phyloP scores from a whole-genome alignment of 1,284 basidiomycete genomes.

The Dichomitus squalens region DNA sequence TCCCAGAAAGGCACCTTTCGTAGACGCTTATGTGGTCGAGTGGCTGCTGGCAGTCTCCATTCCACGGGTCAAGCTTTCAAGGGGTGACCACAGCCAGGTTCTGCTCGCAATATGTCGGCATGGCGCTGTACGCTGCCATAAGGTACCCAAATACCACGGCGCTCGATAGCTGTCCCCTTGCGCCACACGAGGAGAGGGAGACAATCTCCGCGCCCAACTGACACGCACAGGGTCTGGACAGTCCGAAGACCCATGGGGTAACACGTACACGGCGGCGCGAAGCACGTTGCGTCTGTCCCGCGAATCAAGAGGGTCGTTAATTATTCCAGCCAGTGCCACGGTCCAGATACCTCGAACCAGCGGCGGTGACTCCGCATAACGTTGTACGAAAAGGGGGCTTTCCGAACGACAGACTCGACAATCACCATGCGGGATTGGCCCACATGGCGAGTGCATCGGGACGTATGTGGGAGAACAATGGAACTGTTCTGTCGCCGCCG shows the following conservation, averaged over 20 bases:
- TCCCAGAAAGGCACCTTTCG: not conserved
- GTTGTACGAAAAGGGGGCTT: not conserved
- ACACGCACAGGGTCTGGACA: not conserved
- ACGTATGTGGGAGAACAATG: too few species aligned
- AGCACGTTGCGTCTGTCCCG: not conserved
- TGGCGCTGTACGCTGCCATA: not conserved
- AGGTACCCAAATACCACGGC: not conserved
- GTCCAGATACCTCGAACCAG: not conserved
- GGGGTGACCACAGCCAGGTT: too few species aligned
- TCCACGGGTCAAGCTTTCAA: not conserved
- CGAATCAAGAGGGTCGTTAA: not conserved
- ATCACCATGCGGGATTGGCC: not conserved
- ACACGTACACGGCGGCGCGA: not conserved
- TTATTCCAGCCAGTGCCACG: not conserved
- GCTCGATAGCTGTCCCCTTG: not conserved
- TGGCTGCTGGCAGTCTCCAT: not conserved
- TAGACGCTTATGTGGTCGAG: not conserved
- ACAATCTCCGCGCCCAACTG: not conserved
- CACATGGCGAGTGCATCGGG: not conserved
- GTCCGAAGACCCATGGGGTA: not conserved
- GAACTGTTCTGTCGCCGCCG: too few species aligned
- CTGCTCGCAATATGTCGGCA: not conserved
- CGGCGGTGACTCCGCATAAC: not conserved
- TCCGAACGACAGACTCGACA: not conserved
- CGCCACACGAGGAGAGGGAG: not conserved